Evolutionary conservation across 192 early-diverging fungal species (phyloP).

Genomic region (Ambispora gerdemannii): DNA sequence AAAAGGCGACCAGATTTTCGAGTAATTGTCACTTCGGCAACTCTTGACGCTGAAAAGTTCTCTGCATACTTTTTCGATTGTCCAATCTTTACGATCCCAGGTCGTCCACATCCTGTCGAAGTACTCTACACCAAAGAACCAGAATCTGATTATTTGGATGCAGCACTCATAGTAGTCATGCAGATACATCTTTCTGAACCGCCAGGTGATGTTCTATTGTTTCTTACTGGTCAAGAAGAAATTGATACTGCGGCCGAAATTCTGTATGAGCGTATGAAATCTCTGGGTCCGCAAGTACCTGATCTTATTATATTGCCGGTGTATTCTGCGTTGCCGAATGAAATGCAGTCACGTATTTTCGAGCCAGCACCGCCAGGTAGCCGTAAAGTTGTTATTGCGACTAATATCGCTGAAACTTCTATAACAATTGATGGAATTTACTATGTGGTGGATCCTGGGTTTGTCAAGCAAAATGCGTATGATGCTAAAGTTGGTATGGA

Average conservation of each 20-base stretch:
- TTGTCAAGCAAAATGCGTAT: constrained; percentile 94
- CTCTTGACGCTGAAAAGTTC: constrained; percentile 93
- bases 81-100: constrained; percentile 96
- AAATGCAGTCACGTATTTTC: constrained; percentile 95
- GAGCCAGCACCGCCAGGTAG: constrained; percentile 78
- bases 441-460: constrained; percentile 96
- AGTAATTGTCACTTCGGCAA: constrained; percentile 93
- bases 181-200: constrained; percentile 95
- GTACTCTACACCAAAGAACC: constrained; percentile 93
- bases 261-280: constrained; percentile 68
- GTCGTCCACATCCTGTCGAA: constrained; percentile 92
- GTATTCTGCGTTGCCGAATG: constrained; percentile 90
- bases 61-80: constrained; percentile 84
- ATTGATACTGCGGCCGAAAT: constrained; percentile 83
- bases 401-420: constrained; percentile 98
- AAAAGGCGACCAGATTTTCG: constrained; percentile 83
- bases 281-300: constrained; percentile 63
- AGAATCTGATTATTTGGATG: constrained; percentile 90
- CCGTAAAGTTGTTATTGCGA: constrained; percentile 92
- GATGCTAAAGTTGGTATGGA: constrained; percentile 98
- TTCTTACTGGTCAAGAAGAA: constrained; percentile 98
- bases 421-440: constrained; percentile 97
- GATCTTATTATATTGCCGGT: constrained; percentile 88
- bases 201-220: constrained; percentile 89
- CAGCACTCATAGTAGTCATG: constrained; percentile 92